Base-by-base conservation (phyloP, 1,139 yeast genomes). In the Sugiyamaella neomexicana region DNA sequence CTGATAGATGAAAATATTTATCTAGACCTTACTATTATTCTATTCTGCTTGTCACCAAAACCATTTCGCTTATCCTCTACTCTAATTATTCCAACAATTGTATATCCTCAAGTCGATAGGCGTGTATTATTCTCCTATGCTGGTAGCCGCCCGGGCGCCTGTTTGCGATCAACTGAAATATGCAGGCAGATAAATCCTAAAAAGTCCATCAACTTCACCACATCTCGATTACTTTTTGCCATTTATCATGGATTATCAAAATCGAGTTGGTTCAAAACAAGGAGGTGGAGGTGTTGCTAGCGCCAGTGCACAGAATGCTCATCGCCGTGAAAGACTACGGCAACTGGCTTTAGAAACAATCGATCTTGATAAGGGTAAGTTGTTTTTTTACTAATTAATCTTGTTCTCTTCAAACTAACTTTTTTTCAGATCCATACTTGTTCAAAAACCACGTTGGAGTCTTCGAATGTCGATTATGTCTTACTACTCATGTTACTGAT, bases 241-340 rank as follows among this genome's bases (percentile, higher is more conserved):
- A 20, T 41, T 16, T 9, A 40, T 17, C 10, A 80, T 81, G 85
- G 85, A 81, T 59, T 79, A 79, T 59, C 83, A 80, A 58, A 80
- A 80, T 57, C 66, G 84, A 61, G 81, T 78, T 0, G 85, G 85
- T 0, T 78, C 82, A 2, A 80, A 80, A 65, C 77, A 80, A 62
- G 84, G 82, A 27, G 70, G 74, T 46, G 96, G 96, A 55, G 96
- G 95, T 1, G 77, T 87, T 17, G 95, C 95, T 2, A 87, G 86
- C 20, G 68, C 74, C 36, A 81, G 80, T 46, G 89, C 85, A 63
- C 75, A 85, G 6, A 85, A 86, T 63, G 82, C 83, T 0, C 85
- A 85, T 55, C 75, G 89, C 34, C 75, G 82, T 55, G 81, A 83
- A 56, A 75, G 95, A 31, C 77, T 87, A 27, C 76, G 81, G 44